Evolutionary conservation across 2,329 filamentous ascomycete species (phyloP).

Genomic region (Ascochyta koolunga): DNA sequence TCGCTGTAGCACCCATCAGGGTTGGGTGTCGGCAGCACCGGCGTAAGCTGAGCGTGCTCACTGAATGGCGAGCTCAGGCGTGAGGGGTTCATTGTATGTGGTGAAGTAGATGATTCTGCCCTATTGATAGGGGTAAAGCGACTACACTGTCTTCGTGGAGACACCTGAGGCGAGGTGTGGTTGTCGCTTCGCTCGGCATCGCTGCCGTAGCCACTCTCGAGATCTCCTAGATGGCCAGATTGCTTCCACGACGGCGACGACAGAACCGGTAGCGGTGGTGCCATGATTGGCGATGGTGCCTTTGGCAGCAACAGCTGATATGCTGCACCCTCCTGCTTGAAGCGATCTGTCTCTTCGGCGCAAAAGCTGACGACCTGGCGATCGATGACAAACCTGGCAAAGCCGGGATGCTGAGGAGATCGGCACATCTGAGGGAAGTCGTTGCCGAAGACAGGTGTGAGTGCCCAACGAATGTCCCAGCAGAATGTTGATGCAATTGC

Average conservation of each 20-base stretch:
- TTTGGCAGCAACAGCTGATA: slow-evolving; percentile 12
- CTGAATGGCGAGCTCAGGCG: slow-evolving; percentile 17
- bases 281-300: slow-evolving; percentile 8
- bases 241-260: slow-evolving; percentile 21
- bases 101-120: slow-evolving; percentile 20
- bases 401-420: slow-evolving; percentile 65
- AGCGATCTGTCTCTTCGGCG: slow-evolving; percentile 46
- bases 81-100: slow-evolving; percentile 14
- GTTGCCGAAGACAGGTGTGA: slow-evolving; percentile 89
- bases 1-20: slow-evolving; percentile 17
- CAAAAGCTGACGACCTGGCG: slow-evolving; percentile 47
- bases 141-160: slow-evolving; percentile 40
- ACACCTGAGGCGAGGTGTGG: slow-evolving; percentile 47
- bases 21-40: slow-evolving; percentile 22
- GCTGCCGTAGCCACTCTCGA: slow-evolving; percentile 51
- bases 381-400: slow-evolving; percentile 57
- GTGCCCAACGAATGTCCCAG: slow-evolving; percentile 77
- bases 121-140: slow-evolving; percentile 51
- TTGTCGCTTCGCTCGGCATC: slow-evolving; percentile 49
- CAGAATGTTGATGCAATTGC: slow-evolving; percentile 92
- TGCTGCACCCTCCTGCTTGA: slow-evolving; percentile 34
- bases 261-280: slow-evolving; percentile 20
- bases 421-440: slow-evolving; percentile 78
- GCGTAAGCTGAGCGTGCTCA: slow-evolving; percentile 2
- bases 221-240: slow-evolving; percentile 28